phyloP scores from a whole-genome alignment of 768 basidiomycete species.

The Tulasnella sp. region DNA sequence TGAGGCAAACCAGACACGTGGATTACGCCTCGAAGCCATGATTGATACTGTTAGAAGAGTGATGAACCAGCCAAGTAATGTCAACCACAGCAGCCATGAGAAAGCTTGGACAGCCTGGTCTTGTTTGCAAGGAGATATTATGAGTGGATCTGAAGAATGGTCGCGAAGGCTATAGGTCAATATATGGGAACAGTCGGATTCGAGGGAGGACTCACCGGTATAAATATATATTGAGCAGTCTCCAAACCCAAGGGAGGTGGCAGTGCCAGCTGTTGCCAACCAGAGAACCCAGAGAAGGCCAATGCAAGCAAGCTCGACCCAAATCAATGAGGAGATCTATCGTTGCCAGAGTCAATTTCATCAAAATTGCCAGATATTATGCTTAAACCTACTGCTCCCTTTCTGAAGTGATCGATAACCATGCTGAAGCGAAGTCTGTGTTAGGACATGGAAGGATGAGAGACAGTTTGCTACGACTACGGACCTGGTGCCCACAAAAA shows the following conservation, averaged over 20 bases:
- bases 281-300: slow-evolving; percentile 8
- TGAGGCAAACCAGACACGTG: not conserved
- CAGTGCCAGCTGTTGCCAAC: not conserved
- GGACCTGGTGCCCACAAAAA: too few relatives aligned
- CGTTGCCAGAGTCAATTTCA: too few relatives aligned
- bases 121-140: slow-evolving; percentile 5
- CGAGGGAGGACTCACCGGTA: not conserved
- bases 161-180: too few relatives aligned
- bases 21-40: not conserved
- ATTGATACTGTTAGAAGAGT: not conserved
- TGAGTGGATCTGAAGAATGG: too few relatives aligned
- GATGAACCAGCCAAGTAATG: not conserved
- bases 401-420: not conserved
- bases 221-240: too few relatives aligned
- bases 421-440: too few relatives aligned
- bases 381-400: slow-evolving; percentile 3
- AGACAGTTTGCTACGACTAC: too few relatives aligned
- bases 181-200: not conserved
- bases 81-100: slow-evolving; percentile 4
- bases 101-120: not conserved
- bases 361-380: too few relatives aligned
- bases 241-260: not conserved
- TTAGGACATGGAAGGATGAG: too few relatives aligned
- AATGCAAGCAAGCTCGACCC: not conserved
- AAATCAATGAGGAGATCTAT: slow-evolving; percentile 1